A percentile compares a stretch with the other conserved stretches of the same genome.
These are phyloP conservation scores for Lachnellula willkommii DNA, from an alignment of 2,329 filamentous ascomycete genomes.

Conservation along the genomic window DNA sequence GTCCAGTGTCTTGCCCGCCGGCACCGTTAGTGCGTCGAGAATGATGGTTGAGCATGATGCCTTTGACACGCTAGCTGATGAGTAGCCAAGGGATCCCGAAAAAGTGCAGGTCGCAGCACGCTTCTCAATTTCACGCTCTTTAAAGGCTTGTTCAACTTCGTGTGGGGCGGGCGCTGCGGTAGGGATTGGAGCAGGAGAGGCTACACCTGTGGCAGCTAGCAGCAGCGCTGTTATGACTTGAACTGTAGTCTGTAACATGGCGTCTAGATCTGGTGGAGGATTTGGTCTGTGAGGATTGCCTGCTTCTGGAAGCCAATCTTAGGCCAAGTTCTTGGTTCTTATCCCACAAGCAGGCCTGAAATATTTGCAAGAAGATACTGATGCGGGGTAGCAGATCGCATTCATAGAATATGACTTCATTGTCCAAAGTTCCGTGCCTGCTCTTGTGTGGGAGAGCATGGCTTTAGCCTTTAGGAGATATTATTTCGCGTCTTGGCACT, in stretches of 20 bases:
- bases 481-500: no score
- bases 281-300: background rate
- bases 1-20: conserved; percentile 52
- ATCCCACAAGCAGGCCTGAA: no score
- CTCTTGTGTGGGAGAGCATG: no score
- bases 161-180: conserved; percentile 3
- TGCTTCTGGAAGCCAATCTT: no score
- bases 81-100: conserved; percentile 38
- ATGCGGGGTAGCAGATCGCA: no score
- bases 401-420: no score
- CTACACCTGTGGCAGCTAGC: background rate
- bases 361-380: no score
- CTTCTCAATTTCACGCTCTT: conserved; percentile 11
- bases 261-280: background rate
- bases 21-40: conserved; percentile 49
- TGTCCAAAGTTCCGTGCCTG: no score
- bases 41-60: conserved; percentile 48
- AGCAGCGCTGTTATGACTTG: background rate
- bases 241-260: background rate
- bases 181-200: conserved; percentile 7
- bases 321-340: no score
- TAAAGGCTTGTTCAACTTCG: no score
- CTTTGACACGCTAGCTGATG: conserved; percentile 44
- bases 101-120: conserved; percentile 47
- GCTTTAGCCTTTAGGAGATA: no score